Evolutionary conservation across 371 early-diverging fungal species (phyloP).

Genomic region (Capillidium heterosporum): DNA sequence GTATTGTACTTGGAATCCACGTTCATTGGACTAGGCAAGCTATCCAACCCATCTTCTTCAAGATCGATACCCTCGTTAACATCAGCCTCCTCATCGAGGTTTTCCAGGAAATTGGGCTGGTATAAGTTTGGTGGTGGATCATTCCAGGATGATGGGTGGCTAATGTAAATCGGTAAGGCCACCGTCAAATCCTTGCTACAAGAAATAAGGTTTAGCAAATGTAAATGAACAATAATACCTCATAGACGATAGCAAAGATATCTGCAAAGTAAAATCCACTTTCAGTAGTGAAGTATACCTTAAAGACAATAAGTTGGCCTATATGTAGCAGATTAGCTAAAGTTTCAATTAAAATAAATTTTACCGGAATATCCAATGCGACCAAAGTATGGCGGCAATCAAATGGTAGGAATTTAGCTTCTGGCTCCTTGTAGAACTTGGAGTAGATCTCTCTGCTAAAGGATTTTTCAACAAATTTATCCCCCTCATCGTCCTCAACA

Average conservation of each 20-base stretch:
- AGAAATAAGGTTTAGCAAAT: not conserved
- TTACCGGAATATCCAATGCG: not conserved
- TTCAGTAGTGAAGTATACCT: conserved; percentile 12
- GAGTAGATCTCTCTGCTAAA: not conserved
- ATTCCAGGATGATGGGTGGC: conserved; percentile 17
- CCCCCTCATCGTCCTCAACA: not conserved
- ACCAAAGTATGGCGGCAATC: not conserved
- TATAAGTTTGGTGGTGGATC: too few relatives aligned
- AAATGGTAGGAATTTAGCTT: not conserved
- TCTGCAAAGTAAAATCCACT: conserved; percentile 14
- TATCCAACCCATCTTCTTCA: too few relatives aligned
- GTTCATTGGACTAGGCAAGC: too few relatives aligned
- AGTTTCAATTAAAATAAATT: not conserved
- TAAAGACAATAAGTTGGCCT: conserved; percentile 4
- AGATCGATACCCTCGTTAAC: too few relatives aligned
- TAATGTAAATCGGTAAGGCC: conserved; percentile 15
- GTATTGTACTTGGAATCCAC: too few relatives aligned
- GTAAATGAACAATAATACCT: conserved; percentile 4
- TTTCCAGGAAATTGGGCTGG: too few relatives aligned
- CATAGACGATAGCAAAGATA: conserved; percentile 14
- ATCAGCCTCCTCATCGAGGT: too few relatives aligned
- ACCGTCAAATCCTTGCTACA: conserved; percentile 13
- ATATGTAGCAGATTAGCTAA: not conserved
- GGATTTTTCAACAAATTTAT: not conserved
- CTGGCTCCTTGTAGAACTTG: not conserved